Evolutionary conservation across 257 asterid genomes (phyloP).

Genomic region (Orobanche coerulescens): DNA sequence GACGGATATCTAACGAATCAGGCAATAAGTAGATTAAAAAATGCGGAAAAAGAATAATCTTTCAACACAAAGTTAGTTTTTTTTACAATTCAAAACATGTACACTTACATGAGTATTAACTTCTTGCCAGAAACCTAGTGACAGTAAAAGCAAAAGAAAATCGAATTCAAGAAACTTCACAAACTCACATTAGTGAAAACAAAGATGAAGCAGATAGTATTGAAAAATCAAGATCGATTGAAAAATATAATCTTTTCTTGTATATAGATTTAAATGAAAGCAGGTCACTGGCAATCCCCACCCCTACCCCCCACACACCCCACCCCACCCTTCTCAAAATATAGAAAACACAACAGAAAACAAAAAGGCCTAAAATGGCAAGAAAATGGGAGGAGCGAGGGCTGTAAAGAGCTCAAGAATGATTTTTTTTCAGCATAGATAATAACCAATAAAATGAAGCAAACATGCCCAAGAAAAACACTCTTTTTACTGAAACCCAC

Average conservation of each 20-base stretch:
- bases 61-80: neutral
- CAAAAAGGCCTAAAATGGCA: too few species aligned
- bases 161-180: neutral
- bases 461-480: neutral
- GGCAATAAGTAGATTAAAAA: neutral
- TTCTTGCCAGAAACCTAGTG: neutral
- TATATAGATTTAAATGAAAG: too few species aligned
- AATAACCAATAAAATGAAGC: neutral
- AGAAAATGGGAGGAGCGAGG: too few species aligned
- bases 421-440: neutral
- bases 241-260: too few species aligned
- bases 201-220: neutral
- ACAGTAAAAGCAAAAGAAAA: neutral
- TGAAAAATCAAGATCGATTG: too few species aligned
- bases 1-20: neutral
- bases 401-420: too few species aligned
- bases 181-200: neutral
- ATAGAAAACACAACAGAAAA: too few species aligned
- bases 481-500: slow-evolving; percentile 1
- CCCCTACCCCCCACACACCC: too few species aligned
- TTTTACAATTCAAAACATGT: neutral
- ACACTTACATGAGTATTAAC: neutral
- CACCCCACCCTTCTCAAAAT: too few species aligned
- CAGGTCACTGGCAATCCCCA: too few species aligned
- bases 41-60: neutral